Evolutionary conservation across 768 basidiomycete genomes (phyloP), one percentile per base, ranked within the genome.

Genomic region (Lactifluus subvellereus): DNA sequence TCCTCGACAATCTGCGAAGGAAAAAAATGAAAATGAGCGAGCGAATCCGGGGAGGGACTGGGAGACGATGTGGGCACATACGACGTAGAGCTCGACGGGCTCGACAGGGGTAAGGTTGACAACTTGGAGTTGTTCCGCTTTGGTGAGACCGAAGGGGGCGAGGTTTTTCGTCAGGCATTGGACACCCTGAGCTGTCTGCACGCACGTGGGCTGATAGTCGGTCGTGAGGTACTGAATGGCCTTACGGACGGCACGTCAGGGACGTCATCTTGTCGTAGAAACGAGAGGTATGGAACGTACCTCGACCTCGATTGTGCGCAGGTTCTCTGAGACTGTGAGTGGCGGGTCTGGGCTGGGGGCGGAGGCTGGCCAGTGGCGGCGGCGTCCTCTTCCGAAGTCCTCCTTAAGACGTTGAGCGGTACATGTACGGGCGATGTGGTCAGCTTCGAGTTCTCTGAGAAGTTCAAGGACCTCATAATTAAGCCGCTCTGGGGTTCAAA

Each of bases 61-160:
- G 20, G 13, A 35, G 33, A 38, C n/a, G 10, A 37, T 2, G 27
- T 27, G 1, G 40, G 62, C 33, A 81, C 91, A 50, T 67, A 95
- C 94, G 60, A 91, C 88, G 70, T 97, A 95, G 30, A 97, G 83
- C 72, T 94, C 91, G 30, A 96, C 91, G 0, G 85, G 78, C 52
- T 85, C 80, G 7, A 84, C 86, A 1, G 85, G 78, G 0, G 87
- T 88, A 6, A 96, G 79, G 79, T 98, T 97, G n/a, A 92, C 86
- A 37, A 97, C 80, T 70, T 95, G 92, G 3, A 97, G 79, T 70
- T 94, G 93, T 78, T 98, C 95, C 2, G 89, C 84, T 69, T 95
- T 97, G 1, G 94, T 95, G 65, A 98, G 77, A 35, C 82, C 80
- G 65, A 84, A 89, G 20, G 83, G 76, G 2, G 83, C 81, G 11